Conservation (phyloP, 140 eudicot genomes). For the Erigeron philadelphicus region DNA sequence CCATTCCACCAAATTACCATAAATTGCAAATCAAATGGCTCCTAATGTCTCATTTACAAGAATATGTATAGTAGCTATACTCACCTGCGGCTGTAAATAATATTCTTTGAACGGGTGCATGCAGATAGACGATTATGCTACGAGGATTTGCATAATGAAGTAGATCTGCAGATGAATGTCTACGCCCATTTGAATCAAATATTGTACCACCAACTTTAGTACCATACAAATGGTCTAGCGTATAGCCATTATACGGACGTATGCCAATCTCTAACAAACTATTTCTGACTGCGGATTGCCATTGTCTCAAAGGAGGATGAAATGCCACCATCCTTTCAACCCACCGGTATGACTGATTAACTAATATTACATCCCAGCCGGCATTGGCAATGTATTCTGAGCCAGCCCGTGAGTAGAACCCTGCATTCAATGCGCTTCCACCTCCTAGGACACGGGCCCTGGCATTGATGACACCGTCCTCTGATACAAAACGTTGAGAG, state of each 20-base stretch:
- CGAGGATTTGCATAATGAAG: slow-evolving; percentile 62
- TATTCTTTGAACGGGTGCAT: slow-evolving; percentile 67
- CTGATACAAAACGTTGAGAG: slow-evolving; percentile 77
- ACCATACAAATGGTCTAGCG: slow-evolving; percentile 74
- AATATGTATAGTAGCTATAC: neutral
- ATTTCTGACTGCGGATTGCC: slow-evolving; percentile 81
- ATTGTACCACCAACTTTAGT: slow-evolving; percentile 89
- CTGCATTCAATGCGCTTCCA: slow-evolving; percentile 74
- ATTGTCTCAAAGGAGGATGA: slow-evolving; percentile 57
- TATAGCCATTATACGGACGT: slow-evolving; percentile 65
- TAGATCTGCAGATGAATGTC: slow-evolving; percentile 87
- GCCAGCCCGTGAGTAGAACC: slow-evolving; percentile 80
- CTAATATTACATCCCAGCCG: slow-evolving; percentile 67
- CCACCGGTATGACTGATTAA: slow-evolving; percentile 74
- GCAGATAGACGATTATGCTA: slow-evolving; percentile 46
- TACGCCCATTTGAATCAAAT: slow-evolving; percentile 51
- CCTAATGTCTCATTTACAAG: neutral
- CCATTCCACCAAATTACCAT: too few relatives aligned
- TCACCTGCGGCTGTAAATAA: slow-evolving; percentile 55
- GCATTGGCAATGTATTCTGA: slow-evolving; percentile 34
- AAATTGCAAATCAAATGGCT: too few relatives aligned
- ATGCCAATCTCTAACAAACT: slow-evolving; percentile 73
- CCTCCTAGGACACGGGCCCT: slow-evolving; percentile 87
- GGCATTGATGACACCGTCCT: slow-evolving; percentile 79
- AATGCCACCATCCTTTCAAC: slow-evolving; percentile 72